These are phyloP conservation scores for Candida xiaguanensis DNA, from an alignment of 805 yeast species.

Conservation along the genomic window DNA sequence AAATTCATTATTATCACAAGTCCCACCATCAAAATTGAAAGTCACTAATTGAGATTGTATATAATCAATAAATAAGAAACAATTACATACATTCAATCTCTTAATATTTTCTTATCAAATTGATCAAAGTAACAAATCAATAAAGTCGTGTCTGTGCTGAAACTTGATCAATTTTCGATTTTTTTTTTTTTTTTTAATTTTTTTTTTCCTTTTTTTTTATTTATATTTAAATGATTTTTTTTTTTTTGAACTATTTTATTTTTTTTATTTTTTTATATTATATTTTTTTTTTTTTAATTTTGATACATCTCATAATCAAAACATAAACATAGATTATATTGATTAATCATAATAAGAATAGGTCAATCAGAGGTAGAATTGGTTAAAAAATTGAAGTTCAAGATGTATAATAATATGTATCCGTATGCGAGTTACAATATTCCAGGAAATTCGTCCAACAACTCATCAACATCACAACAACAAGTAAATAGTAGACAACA, in stretches of 20 bases:
- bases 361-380: conserved; percentile 6
- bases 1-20: conserved; percentile 28
- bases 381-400: background rate
- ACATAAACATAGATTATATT: conserved; percentile 3
- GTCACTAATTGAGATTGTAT: conserved; percentile 4
- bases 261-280: conserved; percentile 2
- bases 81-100: too few relatives aligned
- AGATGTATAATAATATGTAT: conserved; percentile 10
- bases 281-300: conserved; percentile 7
- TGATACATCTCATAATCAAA: conserved; percentile 8
- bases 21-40: conserved; percentile 19
- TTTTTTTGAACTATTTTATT: conserved; percentile 6
- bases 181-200: background rate
- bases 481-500: conserved; percentile 11
- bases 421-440: conserved; percentile 11
- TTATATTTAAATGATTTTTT: conserved; percentile 4
- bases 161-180: too few relatives aligned
- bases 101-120: too few relatives aligned
- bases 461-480: conserved; percentile 14
- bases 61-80: background rate
- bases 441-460: conserved; percentile 10
- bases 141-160: too few relatives aligned
- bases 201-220: conserved; percentile 3
- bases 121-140: too few relatives aligned
- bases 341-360: conserved; percentile 3